phyloP scores from a whole-genome alignment of 305 asterid genomes.

The Fraxinus dipetala region DNA sequence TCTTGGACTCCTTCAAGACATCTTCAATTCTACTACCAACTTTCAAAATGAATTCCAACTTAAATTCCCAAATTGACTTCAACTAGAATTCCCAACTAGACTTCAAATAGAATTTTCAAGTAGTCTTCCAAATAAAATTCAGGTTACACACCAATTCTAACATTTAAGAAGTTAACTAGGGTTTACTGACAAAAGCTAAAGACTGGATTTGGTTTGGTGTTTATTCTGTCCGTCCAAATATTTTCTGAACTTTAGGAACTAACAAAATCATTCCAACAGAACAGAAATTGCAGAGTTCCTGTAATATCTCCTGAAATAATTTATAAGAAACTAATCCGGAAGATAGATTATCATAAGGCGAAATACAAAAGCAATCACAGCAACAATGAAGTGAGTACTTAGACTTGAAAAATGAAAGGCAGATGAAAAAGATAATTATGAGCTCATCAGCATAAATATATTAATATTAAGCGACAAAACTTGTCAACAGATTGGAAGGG shows the following conservation, averaged over 20 bases:
- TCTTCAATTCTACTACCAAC: too few relatives aligned
- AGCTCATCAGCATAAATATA: background rate
- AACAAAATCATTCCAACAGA: background rate
- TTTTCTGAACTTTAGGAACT: background rate
- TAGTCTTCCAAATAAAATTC: too few relatives aligned
- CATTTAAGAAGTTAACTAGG: constrained; percentile 15
- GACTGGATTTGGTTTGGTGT: background rate
- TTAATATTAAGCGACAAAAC: background rate
- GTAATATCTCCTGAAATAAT: too few relatives aligned
- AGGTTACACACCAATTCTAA: too few relatives aligned
- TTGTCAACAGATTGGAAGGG: background rate
- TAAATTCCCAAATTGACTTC: too few relatives aligned
- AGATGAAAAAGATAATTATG: background rate
- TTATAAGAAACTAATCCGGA: background rate
- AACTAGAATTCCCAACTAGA: too few relatives aligned
- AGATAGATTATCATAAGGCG: background rate
- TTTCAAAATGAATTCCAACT: too few relatives aligned
- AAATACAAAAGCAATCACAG: background rate
- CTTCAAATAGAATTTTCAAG: too few relatives aligned
- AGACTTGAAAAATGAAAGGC: background rate
- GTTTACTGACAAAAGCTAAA: constrained; percentile 27
- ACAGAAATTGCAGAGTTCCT: too few relatives aligned
- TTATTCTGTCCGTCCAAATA: background rate
- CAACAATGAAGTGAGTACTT: background rate
- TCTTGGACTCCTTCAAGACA: too few relatives aligned